A percentile compares a stretch with the other conserved stretches of the same genome.
phyloP scores from a whole-genome alignment of 192 early-diverging fungal species.

The Dimargaris xerosporica region DNA sequence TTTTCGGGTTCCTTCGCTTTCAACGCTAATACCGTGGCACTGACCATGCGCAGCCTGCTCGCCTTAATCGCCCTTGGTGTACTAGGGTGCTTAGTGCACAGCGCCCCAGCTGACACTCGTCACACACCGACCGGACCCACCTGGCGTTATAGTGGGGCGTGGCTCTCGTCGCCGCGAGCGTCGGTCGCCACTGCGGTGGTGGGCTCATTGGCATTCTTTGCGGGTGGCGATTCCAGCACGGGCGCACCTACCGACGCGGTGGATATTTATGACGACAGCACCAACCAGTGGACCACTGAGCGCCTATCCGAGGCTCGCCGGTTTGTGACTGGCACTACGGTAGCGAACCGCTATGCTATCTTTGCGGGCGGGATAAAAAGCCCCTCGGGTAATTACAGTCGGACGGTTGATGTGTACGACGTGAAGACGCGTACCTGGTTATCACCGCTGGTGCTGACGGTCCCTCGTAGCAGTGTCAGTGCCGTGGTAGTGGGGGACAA shows the following conservation, averaged over 20 bases:
- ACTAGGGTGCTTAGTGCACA: too few species aligned
- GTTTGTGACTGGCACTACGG: slow-evolving; percentile 21
- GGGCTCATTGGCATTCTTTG: slow-evolving; percentile 25
- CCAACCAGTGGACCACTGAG: slow-evolving; percentile 20
- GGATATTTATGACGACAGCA: slow-evolving; percentile 23
- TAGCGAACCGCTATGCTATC: slow-evolving; percentile 24
- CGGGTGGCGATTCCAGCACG: slow-evolving; percentile 25
- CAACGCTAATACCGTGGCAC: too few species aligned
- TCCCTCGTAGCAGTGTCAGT: background rate
- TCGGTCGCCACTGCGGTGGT: slow-evolving; percentile 20
- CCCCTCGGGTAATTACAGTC: slow-evolving; percentile 17
- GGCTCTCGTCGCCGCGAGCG: slow-evolving; percentile 23
- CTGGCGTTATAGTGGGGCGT: slow-evolving; percentile 22
- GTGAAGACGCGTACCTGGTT: slow-evolving; percentile 20
- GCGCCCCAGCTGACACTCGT: too few species aligned
- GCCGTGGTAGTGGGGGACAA: background rate
- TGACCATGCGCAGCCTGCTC: too few species aligned
- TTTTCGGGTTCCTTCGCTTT: too few species aligned
- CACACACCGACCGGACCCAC: background rate
- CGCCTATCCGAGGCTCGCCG: slow-evolving; percentile 20
- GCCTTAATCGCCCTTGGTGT: too few species aligned
- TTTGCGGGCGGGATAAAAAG: slow-evolving; percentile 30
- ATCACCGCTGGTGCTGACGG: background rate
- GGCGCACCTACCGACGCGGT: slow-evolving; percentile 21
- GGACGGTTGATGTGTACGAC: slow-evolving; percentile 29